These are phyloP conservation scores for Articulospora tetracladia DNA, from an alignment of 495 filamentous ascomycete genomes.

Conservation along the genomic window DNA sequence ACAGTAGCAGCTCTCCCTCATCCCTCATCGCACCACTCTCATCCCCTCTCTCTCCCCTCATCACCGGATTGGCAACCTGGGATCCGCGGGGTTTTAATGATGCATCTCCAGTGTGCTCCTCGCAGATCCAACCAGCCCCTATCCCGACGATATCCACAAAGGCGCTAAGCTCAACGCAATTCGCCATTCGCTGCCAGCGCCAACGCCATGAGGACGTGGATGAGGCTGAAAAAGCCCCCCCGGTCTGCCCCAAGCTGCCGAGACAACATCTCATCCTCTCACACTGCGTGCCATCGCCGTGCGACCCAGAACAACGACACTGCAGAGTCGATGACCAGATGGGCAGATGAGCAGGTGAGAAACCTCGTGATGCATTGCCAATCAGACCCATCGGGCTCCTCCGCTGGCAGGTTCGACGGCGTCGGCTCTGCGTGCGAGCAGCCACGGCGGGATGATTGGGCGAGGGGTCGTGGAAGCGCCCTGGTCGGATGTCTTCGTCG, in stretches of 20 bases:
- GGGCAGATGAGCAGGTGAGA: no score
- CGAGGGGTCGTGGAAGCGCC: conserved; percentile 11
- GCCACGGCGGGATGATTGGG: conserved; percentile 9
- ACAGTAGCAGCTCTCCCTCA: no score
- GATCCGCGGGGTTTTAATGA: no score
- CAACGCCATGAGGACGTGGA: neutral
- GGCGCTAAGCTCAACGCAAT: neutral
- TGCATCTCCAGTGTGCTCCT: no score
- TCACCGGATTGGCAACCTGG: no score
- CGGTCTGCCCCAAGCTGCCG: neutral
- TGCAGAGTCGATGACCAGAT: neutral
- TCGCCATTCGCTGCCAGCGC: neutral
- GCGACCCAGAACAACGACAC: no score
- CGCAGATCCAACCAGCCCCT: no score
- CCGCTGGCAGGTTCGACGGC: neutral
- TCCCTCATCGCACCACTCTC: no score
- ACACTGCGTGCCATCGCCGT: neutral
- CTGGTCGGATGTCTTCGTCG: neutral
- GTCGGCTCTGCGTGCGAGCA: neutral
- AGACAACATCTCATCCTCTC: neutral
- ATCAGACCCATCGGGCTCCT: neutral
- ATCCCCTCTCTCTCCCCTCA: no score
- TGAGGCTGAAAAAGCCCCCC: neutral
- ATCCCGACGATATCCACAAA: neutral
- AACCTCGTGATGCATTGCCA: neutral